Conservation (phyloP, 495 filamentous ascomycete genomes). For the Annulohypoxylon bovei region DNA sequence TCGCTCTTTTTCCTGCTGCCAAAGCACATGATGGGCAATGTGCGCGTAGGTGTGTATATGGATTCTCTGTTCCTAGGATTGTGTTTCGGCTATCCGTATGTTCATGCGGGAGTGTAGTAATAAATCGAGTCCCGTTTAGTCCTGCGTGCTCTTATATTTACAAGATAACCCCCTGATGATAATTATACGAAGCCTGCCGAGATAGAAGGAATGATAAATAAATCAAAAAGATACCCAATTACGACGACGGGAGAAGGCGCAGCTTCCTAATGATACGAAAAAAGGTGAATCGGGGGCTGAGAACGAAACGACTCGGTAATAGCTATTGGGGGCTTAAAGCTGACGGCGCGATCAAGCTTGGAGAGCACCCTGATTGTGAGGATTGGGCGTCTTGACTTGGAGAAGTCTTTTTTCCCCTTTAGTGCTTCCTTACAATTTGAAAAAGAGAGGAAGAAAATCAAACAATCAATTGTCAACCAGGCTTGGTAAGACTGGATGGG, state of each 20-base stretch:
- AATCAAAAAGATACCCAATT: constrained; percentile 14
- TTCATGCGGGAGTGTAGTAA: constrained; percentile 21
- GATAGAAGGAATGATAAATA: constrained; percentile 2
- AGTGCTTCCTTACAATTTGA: constrained; percentile 12
- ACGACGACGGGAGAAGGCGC: constrained; percentile 15
- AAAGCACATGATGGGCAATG: constrained; percentile 68
- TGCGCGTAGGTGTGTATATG: not conserved
- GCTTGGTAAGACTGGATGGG: constrained; percentile 16
- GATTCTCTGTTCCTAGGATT: not conserved
- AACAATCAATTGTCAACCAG: constrained; percentile 17
- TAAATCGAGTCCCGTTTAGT: not conserved
- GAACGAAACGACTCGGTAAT: constrained; percentile 30
- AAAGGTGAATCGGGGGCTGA: constrained; percentile 27
- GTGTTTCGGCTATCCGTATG: constrained; percentile 1
- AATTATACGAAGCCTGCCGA: constrained; percentile 15
- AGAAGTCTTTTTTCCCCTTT: constrained; percentile 7
- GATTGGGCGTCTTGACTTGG: not conserved
- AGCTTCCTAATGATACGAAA: constrained; percentile 19
- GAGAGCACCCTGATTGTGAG: not conserved
- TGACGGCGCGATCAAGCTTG: constrained; percentile 29
- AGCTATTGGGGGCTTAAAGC: constrained; percentile 26
- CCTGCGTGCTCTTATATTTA: constrained; percentile 19
- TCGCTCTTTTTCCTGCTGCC: constrained; percentile 63
- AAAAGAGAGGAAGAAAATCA: constrained; percentile 7
- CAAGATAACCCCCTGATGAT: constrained; percentile 3